Percentiles rank a stretch among this genome's conserved stretches.
Evolutionary conservation across 2,329 filamentous ascomycete species (phyloP).

Genomic region (Exophiala xenobiotica): DNA sequence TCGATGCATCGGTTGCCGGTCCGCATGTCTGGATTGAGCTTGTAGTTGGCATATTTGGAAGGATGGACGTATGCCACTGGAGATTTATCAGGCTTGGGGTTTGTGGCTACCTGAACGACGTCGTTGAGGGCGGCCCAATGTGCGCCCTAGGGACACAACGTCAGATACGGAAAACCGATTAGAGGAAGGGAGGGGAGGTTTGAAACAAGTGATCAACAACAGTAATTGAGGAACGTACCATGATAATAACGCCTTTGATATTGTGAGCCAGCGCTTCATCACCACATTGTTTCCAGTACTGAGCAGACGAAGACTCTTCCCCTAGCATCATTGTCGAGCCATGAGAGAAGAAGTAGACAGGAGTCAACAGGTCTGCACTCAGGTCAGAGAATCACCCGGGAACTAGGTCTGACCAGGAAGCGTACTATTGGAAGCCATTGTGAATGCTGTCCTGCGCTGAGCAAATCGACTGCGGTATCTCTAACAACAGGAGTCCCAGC

Average conservation of each 20-base stretch:
- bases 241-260: slow-evolving; percentile 65
- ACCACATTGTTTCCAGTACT: slow-evolving; percentile 66
- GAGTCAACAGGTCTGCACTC: slow-evolving; percentile 40
- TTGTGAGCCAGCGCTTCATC: slow-evolving; percentile 60
- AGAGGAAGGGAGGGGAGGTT: slow-evolving; percentile 2
- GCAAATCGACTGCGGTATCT: too few relatives aligned
- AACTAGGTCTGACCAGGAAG: too few relatives aligned
- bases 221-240: too few relatives aligned
- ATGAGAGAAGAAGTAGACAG: slow-evolving; percentile 68
- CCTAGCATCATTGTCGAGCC: slow-evolving; percentile 72
- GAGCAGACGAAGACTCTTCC: slow-evolving; percentile 60
- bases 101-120: slow-evolving; percentile 60
- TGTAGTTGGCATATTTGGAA: slow-evolving; percentile 63
- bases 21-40: slow-evolving; percentile 59
- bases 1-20: slow-evolving; percentile 52
- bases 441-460: too few relatives aligned
- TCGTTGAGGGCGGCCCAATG: slow-evolving; percentile 63
- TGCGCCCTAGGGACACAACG: slow-evolving; percentile 49
- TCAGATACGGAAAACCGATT: not conserved
- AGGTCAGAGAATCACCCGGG: too few relatives aligned
- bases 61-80: slow-evolving; percentile 68
- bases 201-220: too few relatives aligned
- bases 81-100: slow-evolving; percentile 59
- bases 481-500: too few relatives aligned
- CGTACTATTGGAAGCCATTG: too few relatives aligned